Base-by-base conservation (phyloP, 768 basidiomycete species). In the Suillus alpinus region DNA sequence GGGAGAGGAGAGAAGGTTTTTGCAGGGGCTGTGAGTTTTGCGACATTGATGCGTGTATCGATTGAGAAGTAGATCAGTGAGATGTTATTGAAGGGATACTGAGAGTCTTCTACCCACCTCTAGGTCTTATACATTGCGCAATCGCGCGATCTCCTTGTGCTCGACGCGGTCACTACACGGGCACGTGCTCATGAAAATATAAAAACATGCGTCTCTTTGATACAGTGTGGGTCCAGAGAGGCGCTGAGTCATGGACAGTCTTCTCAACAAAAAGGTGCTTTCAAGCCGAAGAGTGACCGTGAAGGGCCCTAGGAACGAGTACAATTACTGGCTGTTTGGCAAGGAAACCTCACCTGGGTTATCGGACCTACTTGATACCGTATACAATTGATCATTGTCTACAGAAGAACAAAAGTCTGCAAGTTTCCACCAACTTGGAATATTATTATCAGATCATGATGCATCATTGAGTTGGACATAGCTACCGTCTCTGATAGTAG, bases 221-320 rank as follows among this genome's bases (percentile, higher is more conserved):
- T 55, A 55, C 53, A 55, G 37, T 55, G 53, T 55, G 26, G 53
- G 53, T 55, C 53, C 53, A 55, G 16, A 55, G 52, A 55, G 16
- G 53, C 26, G 37, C 53, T 55, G n/a, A n/a, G n/a, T n/a, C 16
- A 13, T 12, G 23, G 16, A 23, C 4, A 23, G 23, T 18, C 23
- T 37, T 37, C 14, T 26, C 36, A 53, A 37, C 52, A 29, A 53
- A 39, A 55, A 39, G 16, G 36, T 18, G 36, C 37, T 55, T 47
- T 39, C 26, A 37, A 55, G 36, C 29, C 37, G 16, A 26, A 37
- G 1, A 9, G 23, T 6, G 23, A 23, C 36, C 13, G 13, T 23
- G n/a, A 36, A 52, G 18, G 49, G 29, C 18, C 3, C 5, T 10
- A 29, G 31, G 13, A 32, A 13, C 32, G 51, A 53, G 14, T 53